Conservation (phyloP, 2,329 filamentous ascomycete genomes). For the Fusarium agapanthi region DNA sequence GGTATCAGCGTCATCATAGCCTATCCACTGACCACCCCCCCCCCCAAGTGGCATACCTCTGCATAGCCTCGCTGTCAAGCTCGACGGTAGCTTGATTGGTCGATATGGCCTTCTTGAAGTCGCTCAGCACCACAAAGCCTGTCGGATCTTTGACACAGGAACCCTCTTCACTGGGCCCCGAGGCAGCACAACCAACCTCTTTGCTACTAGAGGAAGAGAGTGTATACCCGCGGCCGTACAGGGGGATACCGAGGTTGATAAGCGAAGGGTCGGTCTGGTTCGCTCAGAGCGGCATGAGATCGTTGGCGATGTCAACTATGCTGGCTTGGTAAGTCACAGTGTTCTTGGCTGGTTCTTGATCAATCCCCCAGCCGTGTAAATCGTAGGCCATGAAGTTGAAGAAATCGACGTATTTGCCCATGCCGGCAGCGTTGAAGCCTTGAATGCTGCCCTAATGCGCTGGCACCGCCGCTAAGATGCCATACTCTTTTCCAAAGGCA, state of each 20-base stretch:
- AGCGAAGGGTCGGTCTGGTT: neutral
- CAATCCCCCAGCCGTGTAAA: neutral
- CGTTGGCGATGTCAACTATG: neutral
- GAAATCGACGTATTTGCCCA: neutral
- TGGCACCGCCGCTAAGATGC: neutral
- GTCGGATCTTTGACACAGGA: neutral
- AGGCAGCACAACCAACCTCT: neutral
- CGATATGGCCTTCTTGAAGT: neutral
- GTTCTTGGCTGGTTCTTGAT: neutral
- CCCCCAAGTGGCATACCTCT: neutral
- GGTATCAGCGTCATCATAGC: neutral
- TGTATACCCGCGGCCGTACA: neutral
- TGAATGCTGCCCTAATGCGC: neutral
- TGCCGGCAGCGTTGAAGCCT: neutral
- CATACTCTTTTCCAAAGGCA: neutral
- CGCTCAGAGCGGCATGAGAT: neutral
- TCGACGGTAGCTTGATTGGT: rapidly evolving
- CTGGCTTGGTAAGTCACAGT: neutral
- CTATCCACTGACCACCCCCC: neutral
- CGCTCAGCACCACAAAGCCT: neutral
- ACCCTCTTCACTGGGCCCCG: neutral
- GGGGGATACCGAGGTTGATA: neutral
- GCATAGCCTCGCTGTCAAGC: neutral
- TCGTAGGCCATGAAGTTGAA: neutral
- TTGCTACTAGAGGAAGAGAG: neutral